Percentiles rank a stretch among this genome's conserved stretches.
These are phyloP conservation scores for Gnomoniopsis smithogilvyi DNA, from an alignment of 2,329 filamentous ascomycete species.

Conservation along the genomic window DNA sequence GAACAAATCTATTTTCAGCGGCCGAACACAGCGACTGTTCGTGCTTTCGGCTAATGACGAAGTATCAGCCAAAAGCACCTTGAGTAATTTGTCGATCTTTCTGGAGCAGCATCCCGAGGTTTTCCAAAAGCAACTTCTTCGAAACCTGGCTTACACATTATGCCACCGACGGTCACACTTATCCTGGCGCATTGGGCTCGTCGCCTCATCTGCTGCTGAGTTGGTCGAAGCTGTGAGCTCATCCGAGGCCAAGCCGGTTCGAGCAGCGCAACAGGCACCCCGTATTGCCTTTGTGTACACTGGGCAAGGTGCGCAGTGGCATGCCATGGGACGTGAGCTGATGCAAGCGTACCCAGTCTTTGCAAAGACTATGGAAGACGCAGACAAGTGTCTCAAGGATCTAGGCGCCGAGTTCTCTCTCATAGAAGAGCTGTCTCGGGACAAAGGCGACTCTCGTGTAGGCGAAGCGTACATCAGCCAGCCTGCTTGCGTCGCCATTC, in stretches of 20 bases:
- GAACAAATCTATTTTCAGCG: neutral
- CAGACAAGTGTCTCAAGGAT: slow-evolving; percentile 19
- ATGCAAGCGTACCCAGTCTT: slow-evolving; percentile 32
- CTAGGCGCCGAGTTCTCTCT: slow-evolving; percentile 34
- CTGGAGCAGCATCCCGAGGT: slow-evolving; percentile 10
- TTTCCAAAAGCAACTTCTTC: slow-evolving; percentile 5
- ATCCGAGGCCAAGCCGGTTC: neutral
- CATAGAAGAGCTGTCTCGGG: slow-evolving; percentile 31
- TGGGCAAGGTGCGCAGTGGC: slow-evolving; percentile 30
- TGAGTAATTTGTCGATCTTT: slow-evolving; percentile 2
- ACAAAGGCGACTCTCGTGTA: slow-evolving; percentile 32
- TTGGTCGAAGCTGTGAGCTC: neutral
- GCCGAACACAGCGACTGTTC: neutral
- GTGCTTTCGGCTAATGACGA: slow-evolving; percentile 5
- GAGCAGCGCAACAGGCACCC: slow-evolving; percentile 21
- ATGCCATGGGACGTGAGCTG: slow-evolving; percentile 1
- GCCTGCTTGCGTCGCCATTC: slow-evolving; percentile 37
- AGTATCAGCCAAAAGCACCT: neutral
- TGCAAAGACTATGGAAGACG: slow-evolving; percentile 2
- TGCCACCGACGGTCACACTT: slow-evolving; percentile 3
- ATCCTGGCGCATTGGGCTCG: neutral
- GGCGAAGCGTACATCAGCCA: slow-evolving; percentile 37
- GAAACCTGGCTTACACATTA: slow-evolving; percentile 12
- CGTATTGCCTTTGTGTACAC: slow-evolving; percentile 37
- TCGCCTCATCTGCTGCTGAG: neutral